These are phyloP conservation scores for Candida pseudoglaebosa DNA, from an alignment of 805 yeast species.

Conservation along the genomic window DNA sequence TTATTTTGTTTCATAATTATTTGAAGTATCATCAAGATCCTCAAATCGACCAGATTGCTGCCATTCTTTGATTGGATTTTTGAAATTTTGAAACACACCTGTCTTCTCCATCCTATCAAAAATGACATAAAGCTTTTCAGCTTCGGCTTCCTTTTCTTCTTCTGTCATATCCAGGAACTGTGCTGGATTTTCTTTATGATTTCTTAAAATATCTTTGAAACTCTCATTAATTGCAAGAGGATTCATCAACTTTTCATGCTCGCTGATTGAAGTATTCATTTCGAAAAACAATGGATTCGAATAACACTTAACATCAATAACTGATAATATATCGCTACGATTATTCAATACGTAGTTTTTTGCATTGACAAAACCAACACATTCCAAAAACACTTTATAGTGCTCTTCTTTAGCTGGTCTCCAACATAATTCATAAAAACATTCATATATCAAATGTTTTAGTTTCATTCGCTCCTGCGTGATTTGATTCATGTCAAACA, in stretches of 20 bases:
- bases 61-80: conserved; percentile 39
- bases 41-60: conserved; percentile 30
- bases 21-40: conserved; percentile 9
- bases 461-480: conserved; percentile 8
- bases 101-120: conserved; percentile 38
- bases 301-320: conserved; percentile 13
- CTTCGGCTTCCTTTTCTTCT: conserved; percentile 42
- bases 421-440: conserved; percentile 15
- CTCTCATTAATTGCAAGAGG: conserved; percentile 2
- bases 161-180: conserved; percentile 24
- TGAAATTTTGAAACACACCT: conserved; percentile 31
- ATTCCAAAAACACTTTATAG: conserved; percentile 14
- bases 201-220: conserved; percentile 2
- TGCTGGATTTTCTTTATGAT: not conserved
- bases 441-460: conserved; percentile 13
- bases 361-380: conserved; percentile 18
- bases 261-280: conserved; percentile 10
- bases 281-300: conserved; percentile 12
- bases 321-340: conserved; percentile 11
- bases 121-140: conserved; percentile 38
- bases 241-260: not conserved
- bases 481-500: conserved; percentile 5
- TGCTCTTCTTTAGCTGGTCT: conserved; percentile 10
- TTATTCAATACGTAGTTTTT: conserved; percentile 13
- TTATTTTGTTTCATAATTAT: too few species aligned